phyloP scores from a whole-genome alignment of 805 yeast genomes.

The Saccharomycopsis javanensis region DNA sequence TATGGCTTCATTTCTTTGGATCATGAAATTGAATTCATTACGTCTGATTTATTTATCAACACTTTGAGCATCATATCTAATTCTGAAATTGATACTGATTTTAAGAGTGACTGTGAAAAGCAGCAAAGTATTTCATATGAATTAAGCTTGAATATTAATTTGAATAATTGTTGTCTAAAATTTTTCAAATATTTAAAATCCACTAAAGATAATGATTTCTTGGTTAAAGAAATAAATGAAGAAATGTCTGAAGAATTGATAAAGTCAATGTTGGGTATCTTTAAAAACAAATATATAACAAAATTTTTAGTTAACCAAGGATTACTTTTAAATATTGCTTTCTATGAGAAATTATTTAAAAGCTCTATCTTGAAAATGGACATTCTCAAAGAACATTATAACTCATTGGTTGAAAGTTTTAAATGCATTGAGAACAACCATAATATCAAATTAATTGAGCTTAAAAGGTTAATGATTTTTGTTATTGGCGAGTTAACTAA shows the following conservation, averaged over 20 bases:
- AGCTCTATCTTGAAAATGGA: neutral
- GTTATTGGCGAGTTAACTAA: slow-evolving; percentile 33
- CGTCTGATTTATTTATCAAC: slow-evolving; percentile 6
- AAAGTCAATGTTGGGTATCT: slow-evolving; percentile 8
- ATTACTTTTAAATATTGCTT: slow-evolving; percentile 1
- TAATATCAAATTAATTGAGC: neutral
- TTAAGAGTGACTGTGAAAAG: neutral
- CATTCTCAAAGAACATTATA: neutral
- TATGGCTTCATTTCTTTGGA: neutral
- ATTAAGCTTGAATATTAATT: slow-evolving; percentile 1
- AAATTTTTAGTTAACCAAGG: slow-evolving; percentile 2
- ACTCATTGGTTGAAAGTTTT: neutral
- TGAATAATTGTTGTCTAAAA: slow-evolving; percentile 3
- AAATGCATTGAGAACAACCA: neutral
- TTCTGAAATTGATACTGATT: slow-evolving; percentile 2
- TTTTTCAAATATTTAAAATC: slow-evolving; percentile 1
- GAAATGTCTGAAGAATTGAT: slow-evolving; percentile 21
- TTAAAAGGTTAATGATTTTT: slow-evolving; percentile 1
- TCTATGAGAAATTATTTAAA: neutral
- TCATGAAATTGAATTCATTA: slow-evolving; percentile 5
- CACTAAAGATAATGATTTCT: neutral
- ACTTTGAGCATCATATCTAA: slow-evolving; percentile 4
- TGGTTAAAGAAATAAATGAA: neutral
- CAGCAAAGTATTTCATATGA: neutral
- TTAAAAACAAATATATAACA: neutral